phyloP scores from a whole-genome alignment of 2,329 filamentous ascomycete genomes.

The Aspergillus sp. region DNA sequence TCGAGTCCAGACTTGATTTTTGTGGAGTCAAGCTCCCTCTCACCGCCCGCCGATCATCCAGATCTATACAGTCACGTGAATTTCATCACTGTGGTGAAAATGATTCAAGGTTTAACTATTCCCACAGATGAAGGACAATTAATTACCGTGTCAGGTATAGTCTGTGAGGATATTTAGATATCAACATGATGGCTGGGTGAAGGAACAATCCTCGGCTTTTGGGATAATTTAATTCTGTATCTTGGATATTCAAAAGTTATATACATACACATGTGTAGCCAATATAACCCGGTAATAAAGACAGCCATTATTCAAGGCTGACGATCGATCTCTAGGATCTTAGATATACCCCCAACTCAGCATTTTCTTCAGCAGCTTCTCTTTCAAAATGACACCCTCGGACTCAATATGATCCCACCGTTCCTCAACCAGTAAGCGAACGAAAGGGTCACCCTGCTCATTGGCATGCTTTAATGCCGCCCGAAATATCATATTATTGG shows the following conservation, averaged over 20 bases:
- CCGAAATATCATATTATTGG: constrained; percentile 31
- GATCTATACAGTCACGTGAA: not conserved
- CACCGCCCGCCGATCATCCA: not conserved
- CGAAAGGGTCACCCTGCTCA: constrained; percentile 34
- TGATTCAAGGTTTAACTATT: not conserved
- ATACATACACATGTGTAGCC: no score
- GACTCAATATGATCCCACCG: constrained; percentile 33
- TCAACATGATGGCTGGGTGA: no score
- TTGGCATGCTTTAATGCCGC: constrained; percentile 30
- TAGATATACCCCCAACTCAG: not conserved
- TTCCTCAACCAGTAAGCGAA: constrained; percentile 29
- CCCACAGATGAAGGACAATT: no score
- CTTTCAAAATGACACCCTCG: constrained; percentile 21
- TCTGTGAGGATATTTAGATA: no score
- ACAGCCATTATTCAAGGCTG: no score
- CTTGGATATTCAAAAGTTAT: no score
- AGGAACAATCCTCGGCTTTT: no score
- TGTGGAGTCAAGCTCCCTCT: not conserved
- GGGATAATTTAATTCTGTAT: no score
- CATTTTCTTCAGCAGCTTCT: constrained; percentile 24
- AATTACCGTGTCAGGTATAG: no score
- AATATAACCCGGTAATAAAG: no score
- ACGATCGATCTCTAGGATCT: not conserved
- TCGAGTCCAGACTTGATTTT: not conserved
- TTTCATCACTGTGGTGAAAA: not conserved